Evolutionary conservation across 345 rosid genomes (phyloP).

Genomic region (Bruguiera gymnorhiza): DNA sequence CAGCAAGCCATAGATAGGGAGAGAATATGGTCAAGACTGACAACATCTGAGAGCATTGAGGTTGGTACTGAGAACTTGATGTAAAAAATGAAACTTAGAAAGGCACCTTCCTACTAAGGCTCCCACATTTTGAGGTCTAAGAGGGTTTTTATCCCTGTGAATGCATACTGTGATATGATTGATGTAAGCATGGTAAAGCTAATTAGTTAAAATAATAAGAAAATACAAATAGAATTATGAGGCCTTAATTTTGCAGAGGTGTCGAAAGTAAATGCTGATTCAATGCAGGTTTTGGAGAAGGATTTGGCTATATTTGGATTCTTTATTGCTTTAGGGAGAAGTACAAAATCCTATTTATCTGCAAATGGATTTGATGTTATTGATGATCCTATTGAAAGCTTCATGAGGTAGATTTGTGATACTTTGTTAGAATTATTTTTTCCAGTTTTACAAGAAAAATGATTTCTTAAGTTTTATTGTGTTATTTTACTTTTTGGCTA

Average conservation of each 20-base stretch:
- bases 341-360: constrained; percentile 61
- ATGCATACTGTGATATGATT: not conserved
- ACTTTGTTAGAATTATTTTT: constrained; percentile 8
- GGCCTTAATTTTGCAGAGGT: not conserved
- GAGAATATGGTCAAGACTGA: constrained; percentile 92
- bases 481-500: no score
- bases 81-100: not conserved
- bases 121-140: not conserved
- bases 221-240: not conserved
- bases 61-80: constrained; percentile 36
- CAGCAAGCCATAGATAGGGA: constrained; percentile 88
- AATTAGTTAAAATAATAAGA: not conserved
- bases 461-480: no score
- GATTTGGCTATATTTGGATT: constrained; percentile 98
- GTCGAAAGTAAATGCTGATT: constrained; percentile 20
- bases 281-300: constrained; percentile 80
- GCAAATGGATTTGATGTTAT: constrained; percentile 70
- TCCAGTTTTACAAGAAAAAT: not conserved
- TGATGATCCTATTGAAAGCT: constrained; percentile 61
- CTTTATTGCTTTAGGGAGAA: constrained; percentile 92
- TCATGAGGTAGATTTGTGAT: constrained; percentile 57
- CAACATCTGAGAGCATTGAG: constrained; percentile 96
- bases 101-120: no score
- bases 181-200: not conserved
- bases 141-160: not conserved